Evolutionary conservation across 306 rosid species (phyloP), one percentile per base, ranked within the genome.

Genomic region (Citrullus amarus): DNA sequence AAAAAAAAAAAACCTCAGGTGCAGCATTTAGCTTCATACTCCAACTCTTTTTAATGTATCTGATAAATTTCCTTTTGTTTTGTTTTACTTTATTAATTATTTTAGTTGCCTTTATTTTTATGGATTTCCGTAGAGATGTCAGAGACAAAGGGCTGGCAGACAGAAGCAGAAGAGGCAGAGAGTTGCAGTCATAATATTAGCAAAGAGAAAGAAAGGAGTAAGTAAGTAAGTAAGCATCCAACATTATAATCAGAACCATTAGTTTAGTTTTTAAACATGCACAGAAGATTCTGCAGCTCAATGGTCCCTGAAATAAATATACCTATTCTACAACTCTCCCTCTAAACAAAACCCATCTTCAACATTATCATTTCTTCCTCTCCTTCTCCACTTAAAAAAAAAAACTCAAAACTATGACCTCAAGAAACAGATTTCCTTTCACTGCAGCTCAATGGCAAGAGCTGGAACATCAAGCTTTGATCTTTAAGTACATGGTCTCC

Each of bases 391-490:
- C 53, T 68, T 12, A 1, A 8, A 36, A 61, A 6, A 8, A 32
- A 32, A 32, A 59, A 57, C 62, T 14, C 10, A 8, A 15, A 17
- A n/a, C 10, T 25, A 88, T 87, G 88, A 92, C 82, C 66, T 90
- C 85, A 83, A 86, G 89, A 78, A 90, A 55, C 86, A 88, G 91
- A 82, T 88, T 87, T 79, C 98, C 98, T 14, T 96, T 96, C 80
- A 91, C 97, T 61, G 91, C 93, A n/a, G 79, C 93, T 16, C 99
- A 96, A 77, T 96, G 98, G 99, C 97, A 96, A 89, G 99, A 96
- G 86, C 98, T 96, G 58, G 98, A 96, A 79, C 99, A 92, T 77
- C 98, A 96, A 87, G 99, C 99, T 28, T 96, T 92, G 18, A 86
- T 92, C 80, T 96, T 87, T 89, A 96, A 96, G 86, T 92, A 92